These are phyloP conservation scores for Coemansia sp. DNA, from an alignment of 192 early-diverging fungal species.

Conservation along the genomic window DNA sequence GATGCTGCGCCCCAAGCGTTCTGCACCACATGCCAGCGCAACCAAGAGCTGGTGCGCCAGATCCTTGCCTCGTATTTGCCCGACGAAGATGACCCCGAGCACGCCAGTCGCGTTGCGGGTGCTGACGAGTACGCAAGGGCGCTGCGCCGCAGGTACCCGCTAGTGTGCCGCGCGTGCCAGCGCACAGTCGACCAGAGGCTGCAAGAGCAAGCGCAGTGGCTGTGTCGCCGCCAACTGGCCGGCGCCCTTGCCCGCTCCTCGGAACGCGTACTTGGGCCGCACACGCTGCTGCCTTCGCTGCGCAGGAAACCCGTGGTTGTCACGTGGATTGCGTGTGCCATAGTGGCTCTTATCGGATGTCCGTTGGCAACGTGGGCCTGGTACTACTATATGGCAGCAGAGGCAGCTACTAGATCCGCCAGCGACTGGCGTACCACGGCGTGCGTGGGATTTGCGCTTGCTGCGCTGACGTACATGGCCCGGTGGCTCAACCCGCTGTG, in stretches of 20 bases:
- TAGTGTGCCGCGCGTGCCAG: constrained; percentile 44
- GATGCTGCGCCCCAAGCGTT: constrained; percentile 16
- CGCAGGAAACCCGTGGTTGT: constrained; percentile 29
- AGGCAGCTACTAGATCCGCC: not conserved
- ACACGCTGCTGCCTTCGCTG: constrained; percentile 31
- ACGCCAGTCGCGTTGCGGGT: constrained; percentile 3
- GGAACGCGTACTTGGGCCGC: constrained; percentile 13
- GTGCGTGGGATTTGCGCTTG: constrained; percentile 3
- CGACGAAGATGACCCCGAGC: constrained; percentile 36
- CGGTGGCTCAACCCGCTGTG: constrained; percentile 48
- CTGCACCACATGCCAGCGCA: constrained; percentile 44
- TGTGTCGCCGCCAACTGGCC: constrained; percentile 35
- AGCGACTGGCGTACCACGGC: not conserved
- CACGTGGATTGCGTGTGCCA: constrained; percentile 26
- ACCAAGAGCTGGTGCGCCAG: constrained; percentile 49
- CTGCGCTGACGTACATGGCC: constrained; percentile 15
- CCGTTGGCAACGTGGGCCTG: constrained; percentile 19
- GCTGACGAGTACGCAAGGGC: constrained; percentile 38
- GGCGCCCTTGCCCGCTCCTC: constrained; percentile 34
- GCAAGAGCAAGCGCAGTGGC: constrained; percentile 43
- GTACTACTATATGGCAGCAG: constrained; percentile 5
- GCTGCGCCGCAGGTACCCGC: constrained; percentile 37
- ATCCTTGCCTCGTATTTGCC: constrained; percentile 44
- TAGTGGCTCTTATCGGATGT: constrained; percentile 11
- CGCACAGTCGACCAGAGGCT: constrained; percentile 31